Percentiles rank a stretch among this genome's conserved stretches.
Evolutionary conservation across 208 protist genomes (phyloP).

Genomic region (Entamoeba invadens): DNA sequence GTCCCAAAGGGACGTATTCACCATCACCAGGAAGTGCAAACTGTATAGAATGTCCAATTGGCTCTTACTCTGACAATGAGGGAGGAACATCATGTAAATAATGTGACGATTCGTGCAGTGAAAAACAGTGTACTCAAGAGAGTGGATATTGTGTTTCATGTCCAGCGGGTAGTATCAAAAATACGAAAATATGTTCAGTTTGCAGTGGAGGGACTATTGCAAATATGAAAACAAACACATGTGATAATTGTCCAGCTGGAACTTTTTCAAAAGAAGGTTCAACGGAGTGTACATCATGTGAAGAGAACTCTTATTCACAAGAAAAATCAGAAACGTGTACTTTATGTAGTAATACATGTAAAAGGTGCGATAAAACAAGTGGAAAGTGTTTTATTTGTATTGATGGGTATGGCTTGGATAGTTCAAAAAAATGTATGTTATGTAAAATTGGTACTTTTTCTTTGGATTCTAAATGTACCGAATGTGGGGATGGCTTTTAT

Average conservation of each 20-base stretch:
- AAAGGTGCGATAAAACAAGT: neutral
- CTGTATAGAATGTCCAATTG: neutral
- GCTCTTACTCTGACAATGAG: neutral
- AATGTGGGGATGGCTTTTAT: neutral
- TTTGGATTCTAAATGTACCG: neutral
- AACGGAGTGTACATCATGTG: neutral
- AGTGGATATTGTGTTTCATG: neutral
- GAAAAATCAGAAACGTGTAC: neutral
- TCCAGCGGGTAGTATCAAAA: neutral
- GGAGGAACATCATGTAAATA: neutral
- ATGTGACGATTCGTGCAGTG: neutral
- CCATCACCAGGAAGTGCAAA: neutral
- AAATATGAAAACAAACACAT: neutral
- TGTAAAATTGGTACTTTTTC: neutral
- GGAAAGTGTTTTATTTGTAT: neutral
- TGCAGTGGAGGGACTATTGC: neutral
- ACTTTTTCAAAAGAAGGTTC: neutral
- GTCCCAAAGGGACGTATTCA: neutral
- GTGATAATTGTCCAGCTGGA: neutral
- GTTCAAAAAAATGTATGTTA: neutral
- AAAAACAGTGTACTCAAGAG: neutral
- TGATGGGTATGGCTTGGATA: neutral
- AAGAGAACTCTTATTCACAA: neutral
- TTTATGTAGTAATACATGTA: neutral
- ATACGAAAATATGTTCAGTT: neutral